A percentile compares a stretch with the other conserved stretches of the same genome.
These are phyloP conservation scores for Malassezia obtusa DNA, from an alignment of 1,284 basidiomycete genomes.

Conservation along the genomic window DNA sequence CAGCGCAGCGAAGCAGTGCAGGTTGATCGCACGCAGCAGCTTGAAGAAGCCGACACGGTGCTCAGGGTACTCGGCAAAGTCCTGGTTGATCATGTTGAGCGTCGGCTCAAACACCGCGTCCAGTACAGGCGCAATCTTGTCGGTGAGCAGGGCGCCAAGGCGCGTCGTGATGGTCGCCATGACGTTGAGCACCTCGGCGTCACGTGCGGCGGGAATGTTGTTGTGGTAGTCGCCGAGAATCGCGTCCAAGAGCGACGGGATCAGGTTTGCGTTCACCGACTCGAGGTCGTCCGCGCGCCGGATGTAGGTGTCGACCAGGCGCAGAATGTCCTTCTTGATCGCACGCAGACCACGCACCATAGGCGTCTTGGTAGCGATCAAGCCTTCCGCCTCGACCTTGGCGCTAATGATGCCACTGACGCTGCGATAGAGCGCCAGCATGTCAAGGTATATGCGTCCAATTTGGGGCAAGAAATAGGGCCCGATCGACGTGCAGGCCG, in stretches of 20 bases:
- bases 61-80: constrained; percentile 95
- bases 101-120: constrained; percentile 98
- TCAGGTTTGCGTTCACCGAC: constrained; percentile 78
- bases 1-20: constrained; percentile 92
- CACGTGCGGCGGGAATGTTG: constrained; percentile 84
- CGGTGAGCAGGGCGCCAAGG: constrained; percentile 56
- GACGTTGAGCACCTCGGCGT: constrained; percentile 94
- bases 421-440: constrained; percentile 95
- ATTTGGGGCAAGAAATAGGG: constrained; percentile 95
- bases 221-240: constrained; percentile 92
- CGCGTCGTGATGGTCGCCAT: constrained; percentile 82
- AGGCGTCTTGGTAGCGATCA: constrained; percentile 91
- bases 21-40: constrained; percentile 81
- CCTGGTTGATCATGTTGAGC: constrained; percentile 96
- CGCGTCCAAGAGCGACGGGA: constrained; percentile 90
- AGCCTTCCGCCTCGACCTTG: constrained; percentile 66
- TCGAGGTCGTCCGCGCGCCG: constrained; percentile 93
- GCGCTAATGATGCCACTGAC: constrained; percentile 96
- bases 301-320: constrained; percentile 91
- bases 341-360: constrained; percentile 89
- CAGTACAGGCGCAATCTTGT: constrained; percentile 89
- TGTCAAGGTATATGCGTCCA: constrained; percentile 90
- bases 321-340: constrained; percentile 97
- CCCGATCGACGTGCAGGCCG: constrained; percentile 92
- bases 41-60: constrained; percentile 97